These are phyloP conservation scores for Hymenoscyphus infarciens DNA, from an alignment of 2,329 filamentous ascomycete species.

Conservation along the genomic window DNA sequence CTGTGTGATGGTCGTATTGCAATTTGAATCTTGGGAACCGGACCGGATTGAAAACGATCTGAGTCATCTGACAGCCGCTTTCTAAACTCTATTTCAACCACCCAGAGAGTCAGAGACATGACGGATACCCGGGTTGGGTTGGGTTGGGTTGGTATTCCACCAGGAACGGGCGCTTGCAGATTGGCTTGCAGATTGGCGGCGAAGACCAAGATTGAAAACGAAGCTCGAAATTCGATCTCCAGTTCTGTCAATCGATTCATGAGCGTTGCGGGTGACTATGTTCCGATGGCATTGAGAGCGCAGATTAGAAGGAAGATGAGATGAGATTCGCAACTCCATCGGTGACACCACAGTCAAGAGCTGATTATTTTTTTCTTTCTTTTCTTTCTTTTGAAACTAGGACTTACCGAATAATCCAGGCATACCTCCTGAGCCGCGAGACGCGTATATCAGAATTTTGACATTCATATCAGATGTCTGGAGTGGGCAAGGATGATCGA, in stretches of 20 bases:
- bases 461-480: neutral
- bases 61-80: neutral
- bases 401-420: neutral
- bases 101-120: too few species aligned
- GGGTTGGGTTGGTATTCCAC: too few species aligned
- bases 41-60: neutral
- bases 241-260: neutral
- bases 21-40: too few species aligned
- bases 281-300: too few species aligned
- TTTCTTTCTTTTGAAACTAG: too few species aligned
- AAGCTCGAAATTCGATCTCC: too few species aligned
- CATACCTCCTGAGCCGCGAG: neutral
- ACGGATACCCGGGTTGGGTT: too few species aligned
- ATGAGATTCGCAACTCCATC: neutral
- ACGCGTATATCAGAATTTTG: neutral
- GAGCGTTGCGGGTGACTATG: neutral
- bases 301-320: neutral
- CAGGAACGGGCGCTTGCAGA: neutral
- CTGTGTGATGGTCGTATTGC: neutral
- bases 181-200: neutral
- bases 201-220: too few species aligned
- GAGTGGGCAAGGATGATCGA: slow-evolving; percentile 2
- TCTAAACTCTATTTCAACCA: neutral
- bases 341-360: neutral
- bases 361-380: too few species aligned